phyloP scores from a whole-genome alignment of 1,284 basidiomycete genomes.

The Cryptococcus sp. region DNA sequence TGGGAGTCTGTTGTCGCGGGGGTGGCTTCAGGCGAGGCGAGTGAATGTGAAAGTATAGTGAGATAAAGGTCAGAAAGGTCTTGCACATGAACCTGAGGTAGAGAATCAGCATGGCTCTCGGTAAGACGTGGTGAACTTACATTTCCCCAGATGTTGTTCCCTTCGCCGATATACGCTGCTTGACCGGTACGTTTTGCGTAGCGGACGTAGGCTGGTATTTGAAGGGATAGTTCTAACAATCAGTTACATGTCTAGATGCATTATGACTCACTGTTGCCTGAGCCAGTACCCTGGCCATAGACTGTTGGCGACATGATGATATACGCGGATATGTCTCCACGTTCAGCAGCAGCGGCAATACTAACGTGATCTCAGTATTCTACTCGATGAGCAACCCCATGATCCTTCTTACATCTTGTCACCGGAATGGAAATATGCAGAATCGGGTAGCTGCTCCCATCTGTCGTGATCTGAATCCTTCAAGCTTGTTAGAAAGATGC shows the following conservation, averaged over 20 bases:
- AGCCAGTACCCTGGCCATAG: conserved; percentile 15
- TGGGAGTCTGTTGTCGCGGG: conserved; percentile 6
- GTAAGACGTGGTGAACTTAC: conserved; percentile 4
- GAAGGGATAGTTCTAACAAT: conserved; percentile 12
- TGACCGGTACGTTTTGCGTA: conserved; percentile 15
- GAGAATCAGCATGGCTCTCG: too few species aligned
- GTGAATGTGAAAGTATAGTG: conserved; percentile 6
- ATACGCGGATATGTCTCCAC: conserved; percentile 15
- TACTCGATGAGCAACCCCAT: background rate
- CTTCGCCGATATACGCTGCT: conserved; percentile 16
- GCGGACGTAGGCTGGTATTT: conserved; percentile 15
- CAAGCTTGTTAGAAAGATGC: background rate
- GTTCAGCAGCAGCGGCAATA: conserved; percentile 5
- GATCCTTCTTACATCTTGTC: conserved; percentile 9
- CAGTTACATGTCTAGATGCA: background rate
- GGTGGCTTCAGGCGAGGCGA: conserved; percentile 1
- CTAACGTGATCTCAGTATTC: background rate
- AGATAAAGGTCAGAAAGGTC: conserved; percentile 13
- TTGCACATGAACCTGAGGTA: conserved; percentile 8
- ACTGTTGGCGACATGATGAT: conserved; percentile 15
- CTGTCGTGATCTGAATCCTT: conserved; percentile 14
- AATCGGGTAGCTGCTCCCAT: conserved; percentile 10
- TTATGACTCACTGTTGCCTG: conserved; percentile 15
- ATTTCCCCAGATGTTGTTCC: conserved; percentile 19
- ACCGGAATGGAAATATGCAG: conserved; percentile 14